These are phyloP conservation scores for Castanea crenata DNA, from an alignment of 306 rosid genomes.

Conservation along the genomic window DNA sequence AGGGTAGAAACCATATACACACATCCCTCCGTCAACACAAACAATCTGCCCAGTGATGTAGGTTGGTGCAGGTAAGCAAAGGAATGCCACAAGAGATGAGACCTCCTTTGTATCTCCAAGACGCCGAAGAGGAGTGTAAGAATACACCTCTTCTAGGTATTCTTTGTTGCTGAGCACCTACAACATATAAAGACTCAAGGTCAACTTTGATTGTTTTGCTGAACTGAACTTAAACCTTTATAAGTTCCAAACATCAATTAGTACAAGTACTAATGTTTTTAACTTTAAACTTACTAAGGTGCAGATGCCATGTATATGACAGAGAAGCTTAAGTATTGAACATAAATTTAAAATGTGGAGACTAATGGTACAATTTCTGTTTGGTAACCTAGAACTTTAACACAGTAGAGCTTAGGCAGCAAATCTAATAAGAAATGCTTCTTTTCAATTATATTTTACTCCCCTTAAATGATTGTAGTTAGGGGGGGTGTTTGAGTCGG, in stretches of 20 bases:
- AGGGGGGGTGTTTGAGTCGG: not conserved
- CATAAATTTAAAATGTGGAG: not conserved
- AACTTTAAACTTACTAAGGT: not conserved
- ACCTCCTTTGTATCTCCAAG: slow-evolving; percentile 69
- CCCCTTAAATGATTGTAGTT: not conserved
- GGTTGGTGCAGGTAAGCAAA: slow-evolving; percentile 75
- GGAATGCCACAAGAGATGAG: slow-evolving; percentile 67
- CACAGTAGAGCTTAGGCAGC: not conserved
- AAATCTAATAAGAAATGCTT: not conserved
- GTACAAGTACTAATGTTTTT: not conserved
- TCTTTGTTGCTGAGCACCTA: slow-evolving; percentile 64
- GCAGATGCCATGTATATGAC: not conserved
- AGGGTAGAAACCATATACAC: slow-evolving; percentile 58
- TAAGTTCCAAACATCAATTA: not conserved
- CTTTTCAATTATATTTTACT: not conserved
- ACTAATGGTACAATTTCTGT: not conserved
- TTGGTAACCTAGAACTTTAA: not conserved
- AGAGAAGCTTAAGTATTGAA: not conserved
- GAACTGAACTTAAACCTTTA: not conserved
- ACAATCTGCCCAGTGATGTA: slow-evolving; percentile 75
- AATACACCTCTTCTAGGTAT: slow-evolving; percentile 63
- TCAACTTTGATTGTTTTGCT: not conserved
- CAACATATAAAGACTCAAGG: not conserved
- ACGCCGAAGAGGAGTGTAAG: slow-evolving; percentile 66
- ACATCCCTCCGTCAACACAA: slow-evolving; percentile 76